Base-by-base conservation (phyloP, 2,329 filamentous ascomycete species). In the Arthrobotrys iridis region DNA sequence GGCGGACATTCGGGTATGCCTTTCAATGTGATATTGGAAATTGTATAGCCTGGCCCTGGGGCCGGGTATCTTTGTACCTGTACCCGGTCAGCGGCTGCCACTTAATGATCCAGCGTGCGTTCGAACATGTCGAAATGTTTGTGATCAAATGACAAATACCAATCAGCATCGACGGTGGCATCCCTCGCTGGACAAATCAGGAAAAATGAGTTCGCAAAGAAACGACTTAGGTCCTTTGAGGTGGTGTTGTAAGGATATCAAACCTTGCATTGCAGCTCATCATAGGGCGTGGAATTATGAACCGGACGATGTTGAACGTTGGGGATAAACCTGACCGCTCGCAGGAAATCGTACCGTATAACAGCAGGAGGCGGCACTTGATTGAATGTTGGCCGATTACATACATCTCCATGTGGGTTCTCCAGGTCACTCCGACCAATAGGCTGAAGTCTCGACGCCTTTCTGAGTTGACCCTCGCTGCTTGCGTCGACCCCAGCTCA, bases 101-200 rank as follows among this genome's bases (percentile, higher is more conserved):
- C 18, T 64, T 33, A 64, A 35, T 26, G 33, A 28, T 55, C 30
- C 60, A 55, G 50, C 33, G 58, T 48, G 15, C 30, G n/a, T 35
- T 68, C 41, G 28, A 68, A 55, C 50, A 68, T 35, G 37, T 33
- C 41, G 46, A 62, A 37, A 60, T 70, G 65, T 55, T 68, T 70
- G 57, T 62, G 65, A 62, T 62, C 45, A 63, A 71, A 71, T 71
- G 57, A 71, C 66, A 71, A 71, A 71, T 71, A 64, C 66, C 66
- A 71, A 71, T 71, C 66, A 71, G 46, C 40, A 30, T 48, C 33
- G 33, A 50, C 33, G 65, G 43, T 71, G 40, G 41, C 66, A 62
- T 45, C 57, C 46, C 48, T 57, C 46, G 58, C 48, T 58, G 37
- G 66, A 71, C 66, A 48, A 64, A 71, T 63, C 66, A 71, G 66